Evolutionary conservation across 2,329 filamentous ascomycete species (phyloP).

Genomic region (Aureobasidium uvarum): DNA sequence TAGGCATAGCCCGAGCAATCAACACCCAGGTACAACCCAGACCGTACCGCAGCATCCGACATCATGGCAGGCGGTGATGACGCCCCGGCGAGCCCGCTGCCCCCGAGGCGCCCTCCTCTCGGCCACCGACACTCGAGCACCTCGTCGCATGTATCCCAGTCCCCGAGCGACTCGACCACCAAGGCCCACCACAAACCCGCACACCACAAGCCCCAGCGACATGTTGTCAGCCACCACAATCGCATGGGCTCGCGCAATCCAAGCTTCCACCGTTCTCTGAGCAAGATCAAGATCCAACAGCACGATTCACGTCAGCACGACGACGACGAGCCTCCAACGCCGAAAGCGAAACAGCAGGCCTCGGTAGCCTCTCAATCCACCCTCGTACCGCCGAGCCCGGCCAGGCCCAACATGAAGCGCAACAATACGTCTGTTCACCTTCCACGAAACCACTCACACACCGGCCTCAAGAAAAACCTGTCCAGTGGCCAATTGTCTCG

Average conservation of each 20-base stretch:
- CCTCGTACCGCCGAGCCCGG: slow-evolving; percentile 36
- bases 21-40: background rate
- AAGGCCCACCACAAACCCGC: slow-evolving; percentile 7
- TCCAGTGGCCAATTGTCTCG: slow-evolving; percentile 45
- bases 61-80: slow-evolving; percentile 17
- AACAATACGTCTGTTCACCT: slow-evolving; percentile 43
- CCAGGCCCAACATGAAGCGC: slow-evolving; percentile 41
- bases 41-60: background rate
- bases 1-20: background rate
- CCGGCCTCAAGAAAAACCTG: slow-evolving; percentile 37
- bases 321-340: slow-evolving; percentile 31
- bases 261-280: slow-evolving; percentile 45
- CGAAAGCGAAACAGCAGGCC: slow-evolving; percentile 18
- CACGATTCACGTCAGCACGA: slow-evolving; percentile 27
- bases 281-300: slow-evolving; percentile 41
- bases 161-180: slow-evolving; percentile 32
- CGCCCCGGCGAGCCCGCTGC: slow-evolving; percentile 22
- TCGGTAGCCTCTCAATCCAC: slow-evolving; percentile 14
- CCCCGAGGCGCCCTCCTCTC: slow-evolving; percentile 41
- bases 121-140: slow-evolving; percentile 39
- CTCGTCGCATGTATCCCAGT: slow-evolving; percentile 41
- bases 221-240: slow-evolving; percentile 41
- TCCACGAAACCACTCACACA: slow-evolving; percentile 40
- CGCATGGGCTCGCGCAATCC: slow-evolving; percentile 42
- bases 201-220: slow-evolving; percentile 41